Base-by-base conservation (phyloP, 1,284 basidiomycete genomes). In the Hymenochaete sp. region DNA sequence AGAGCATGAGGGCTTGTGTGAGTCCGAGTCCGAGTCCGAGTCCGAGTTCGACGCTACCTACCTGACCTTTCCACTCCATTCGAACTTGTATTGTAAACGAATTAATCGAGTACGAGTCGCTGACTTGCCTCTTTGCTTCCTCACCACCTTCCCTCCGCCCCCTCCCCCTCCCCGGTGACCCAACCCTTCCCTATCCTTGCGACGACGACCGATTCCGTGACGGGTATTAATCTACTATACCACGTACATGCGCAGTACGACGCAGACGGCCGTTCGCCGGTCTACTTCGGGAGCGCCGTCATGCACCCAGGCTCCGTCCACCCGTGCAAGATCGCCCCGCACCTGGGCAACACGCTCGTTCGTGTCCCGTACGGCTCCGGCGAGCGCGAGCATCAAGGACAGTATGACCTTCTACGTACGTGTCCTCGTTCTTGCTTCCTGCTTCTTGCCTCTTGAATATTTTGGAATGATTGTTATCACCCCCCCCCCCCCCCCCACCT, bases 271-370 rank as follows among this genome's bases (percentile, higher is more conserved):
- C 44, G 37, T 14, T 71, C 68, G 10, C 78, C 81, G 7, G 57
- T 87, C 50, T 88, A 71, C 64, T 53, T 88, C 27, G 85, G 83
- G 19, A 83, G 80, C 8, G 84, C 82, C n/a, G n/a, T n/a, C 13
- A 63, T 86, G 38, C 68, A 84, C 55, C 65, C 67, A 37, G 67
- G 66, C 52, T 73, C 77, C 0, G 80, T 87, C 2, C 84, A 88
- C 52, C 84, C 84, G 6, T 87, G 85, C 72, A 88, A 88, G 66
- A 74, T 88, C 56, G 75, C 65, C 3, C 74, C 78, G 10, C 59
- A 67, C 53, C 68, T 84, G n/a, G 54, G 55, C n/a, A n/a, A n/a
- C 13, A 40, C 42, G 8, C 59, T 70, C 40, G 66, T 77, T 57
- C 62, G 68, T 19, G 79, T 85, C 1, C 67, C 81, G 1, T 85